Base-by-base conservation (phyloP, 805 yeast species). In the Candida mattraensis region DNA sequence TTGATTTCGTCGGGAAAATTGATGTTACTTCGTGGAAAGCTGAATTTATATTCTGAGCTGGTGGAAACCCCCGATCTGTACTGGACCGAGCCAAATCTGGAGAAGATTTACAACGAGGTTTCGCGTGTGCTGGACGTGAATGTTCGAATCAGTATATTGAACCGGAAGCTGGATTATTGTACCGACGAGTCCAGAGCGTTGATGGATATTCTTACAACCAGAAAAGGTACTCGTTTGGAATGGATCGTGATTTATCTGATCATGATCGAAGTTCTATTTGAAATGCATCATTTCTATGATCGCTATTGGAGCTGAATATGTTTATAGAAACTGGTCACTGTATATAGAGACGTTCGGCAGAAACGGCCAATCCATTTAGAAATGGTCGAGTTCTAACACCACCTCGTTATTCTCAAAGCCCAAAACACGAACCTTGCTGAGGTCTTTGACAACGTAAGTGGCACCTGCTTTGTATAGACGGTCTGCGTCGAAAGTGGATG, bases 21-120 rank as follows among this genome's bases (percentile, higher is more conserved):
- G 15, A 75, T 89, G 45, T 63, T 86, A 27, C 65, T 89, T 10
- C 66, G 97, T 41, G 96, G 95, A 1, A 83, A 83, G 47, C 69
- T 89, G 47, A 89, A 89, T 50, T 63, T 89, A 20, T 87, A 89
- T 58, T 83, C 91, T 7, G 96, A 88, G 52, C 69, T 89, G 40
- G 86, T 87, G 19, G 96, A 88, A 50, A 87, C 94, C 0, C 97
- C 97, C 0, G 97, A 89, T 57, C 62, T 87, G 27, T 89, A 88
- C 60, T 89, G 97, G 97, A 75, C 87, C 29, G 96, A 88, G 54
- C 95, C 96, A 1, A 77, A 78, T 21, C 65, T 89, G 35, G 97
- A 89, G 54, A 70, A 71, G 35, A 77, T 87, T 7, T 89, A 87
- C 58, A 74, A 79, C 31, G 70, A 76, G 13, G 78, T 87, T 6